A percentile compares a stretch with the other conserved stretches of the same genome.
phyloP scores from a whole-genome alignment of 2,329 filamentous ascomycete species.

The Trichoderma brevicompactum region DNA sequence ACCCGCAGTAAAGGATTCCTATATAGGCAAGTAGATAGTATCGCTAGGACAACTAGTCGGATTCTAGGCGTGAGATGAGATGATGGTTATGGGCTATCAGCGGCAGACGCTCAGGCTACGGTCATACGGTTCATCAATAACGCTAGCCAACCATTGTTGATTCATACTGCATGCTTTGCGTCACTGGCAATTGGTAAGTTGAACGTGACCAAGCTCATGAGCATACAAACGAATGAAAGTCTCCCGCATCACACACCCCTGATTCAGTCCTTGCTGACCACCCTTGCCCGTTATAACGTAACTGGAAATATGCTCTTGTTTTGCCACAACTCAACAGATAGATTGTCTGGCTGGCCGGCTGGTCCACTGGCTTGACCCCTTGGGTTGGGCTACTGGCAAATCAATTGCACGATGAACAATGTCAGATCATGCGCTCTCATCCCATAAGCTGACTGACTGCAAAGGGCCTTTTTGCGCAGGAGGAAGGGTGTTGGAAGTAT shows the following conservation, averaged over 20 bases:
- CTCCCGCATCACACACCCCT: neutral
- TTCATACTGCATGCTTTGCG: neutral
- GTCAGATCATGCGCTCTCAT: neutral
- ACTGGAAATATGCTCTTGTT: neutral
- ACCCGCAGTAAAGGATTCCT: neutral
- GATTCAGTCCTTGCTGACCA: neutral
- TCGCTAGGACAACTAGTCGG: neutral
- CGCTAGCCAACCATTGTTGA: neutral
- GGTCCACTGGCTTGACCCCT: neutral
- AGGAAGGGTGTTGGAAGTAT: neutral
- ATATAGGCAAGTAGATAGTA: neutral
- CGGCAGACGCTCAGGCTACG: neutral
- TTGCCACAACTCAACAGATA: neutral
- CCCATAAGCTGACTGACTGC: constrained; percentile 9
- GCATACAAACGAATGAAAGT: too few relatives aligned
- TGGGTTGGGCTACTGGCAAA: neutral
- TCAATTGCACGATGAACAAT: neutral
- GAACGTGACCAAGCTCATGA: too few relatives aligned
- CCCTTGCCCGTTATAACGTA: neutral
- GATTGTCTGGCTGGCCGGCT: neutral
- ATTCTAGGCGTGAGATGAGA: neutral
- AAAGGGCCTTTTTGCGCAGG: neutral
- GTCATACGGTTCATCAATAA: neutral
- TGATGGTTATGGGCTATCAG: neutral
- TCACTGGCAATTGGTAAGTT: neutral